Base-by-base conservation (phyloP, 78 protist genomes). In the Chrysochromulina tobinii region DNA sequence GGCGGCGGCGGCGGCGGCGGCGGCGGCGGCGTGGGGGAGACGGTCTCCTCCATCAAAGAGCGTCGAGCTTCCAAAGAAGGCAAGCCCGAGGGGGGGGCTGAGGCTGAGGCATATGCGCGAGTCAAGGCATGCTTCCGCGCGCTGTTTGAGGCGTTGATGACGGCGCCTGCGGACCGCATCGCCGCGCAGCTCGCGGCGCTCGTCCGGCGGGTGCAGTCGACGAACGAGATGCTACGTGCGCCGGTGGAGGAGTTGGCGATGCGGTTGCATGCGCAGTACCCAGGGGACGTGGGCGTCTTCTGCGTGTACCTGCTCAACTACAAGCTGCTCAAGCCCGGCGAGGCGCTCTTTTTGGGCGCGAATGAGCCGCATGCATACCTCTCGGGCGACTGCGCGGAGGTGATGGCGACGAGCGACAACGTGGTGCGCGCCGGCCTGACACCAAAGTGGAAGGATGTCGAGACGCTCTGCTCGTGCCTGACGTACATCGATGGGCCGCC, bases 391-490 rank as follows among this genome's bases (percentile, higher is more conserved):
- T 93, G 98, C 85, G 93, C 98, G 53, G 99, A 99, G 91, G 95
- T 97, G 92, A 99, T 99, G 99, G 99, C 99, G 20, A 81, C 94
- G 81, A 90, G 96, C 6, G 99, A 99, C 91, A 99, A 99, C 89
- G 99, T 99, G 58, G 99, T 99, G 21, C 88, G 99, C 2, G 99
- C 99, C 2, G 99, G 99, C 25, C 94, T 97, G 38, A 98, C 99
- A 3, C 99, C 99, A 1, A 98, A 99, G 93, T 85, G 93, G 91
- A 95, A 93, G 59, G 99, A 98, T 73, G 94, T 90, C 1, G 91
- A 92, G 50, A 94, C 95, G 12, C 95, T 97, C 27, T 93, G 93
- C 92, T 25, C 18, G 25, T 57, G 4, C 14, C 83, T 75, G 15
- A 75, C 79, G 50, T 75, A 75, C 83, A 3, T 50, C 83, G 83